Evolutionary conservation across 106 monocot genomes (phyloP).

Genomic region (Iris macrosiphon): DNA sequence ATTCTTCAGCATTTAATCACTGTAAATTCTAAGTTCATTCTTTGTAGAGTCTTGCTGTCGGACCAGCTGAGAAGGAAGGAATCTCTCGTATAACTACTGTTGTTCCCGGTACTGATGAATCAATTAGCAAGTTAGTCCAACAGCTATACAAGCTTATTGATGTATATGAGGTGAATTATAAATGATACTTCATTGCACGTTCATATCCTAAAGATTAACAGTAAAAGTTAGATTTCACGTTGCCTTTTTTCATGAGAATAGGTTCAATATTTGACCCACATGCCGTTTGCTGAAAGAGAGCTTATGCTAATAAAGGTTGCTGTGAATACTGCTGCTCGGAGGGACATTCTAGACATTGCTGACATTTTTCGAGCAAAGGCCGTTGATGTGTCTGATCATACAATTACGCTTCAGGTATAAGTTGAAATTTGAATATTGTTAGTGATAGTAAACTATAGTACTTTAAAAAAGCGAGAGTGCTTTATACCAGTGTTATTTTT

Average conservation of each 20-base stretch:
- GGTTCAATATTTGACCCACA: slow-evolving; percentile 78
- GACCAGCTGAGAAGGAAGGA: slow-evolving; percentile 69
- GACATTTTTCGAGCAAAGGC: slow-evolving; percentile 84
- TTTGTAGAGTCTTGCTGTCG: slow-evolving; percentile 90
- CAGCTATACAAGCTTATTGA: slow-evolving; percentile 93
- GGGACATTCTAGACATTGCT: slow-evolving; percentile 90
- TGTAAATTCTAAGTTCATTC: slow-evolving; percentile 15
- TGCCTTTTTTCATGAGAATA: slow-evolving; percentile 7
- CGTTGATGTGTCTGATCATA: slow-evolving; percentile 99
- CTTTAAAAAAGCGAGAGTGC: neutral
- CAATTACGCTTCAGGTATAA: slow-evolving; percentile 89
- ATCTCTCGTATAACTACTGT: slow-evolving; percentile 92
- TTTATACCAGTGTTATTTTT: neutral
- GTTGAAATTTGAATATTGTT: neutral
- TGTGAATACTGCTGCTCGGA: slow-evolving; percentile 74
- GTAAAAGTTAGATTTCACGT: neutral
- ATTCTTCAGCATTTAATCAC: neutral
- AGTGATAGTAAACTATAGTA: no score
- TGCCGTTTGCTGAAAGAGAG: slow-evolving; percentile 94
- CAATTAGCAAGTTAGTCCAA: slow-evolving; percentile 74
- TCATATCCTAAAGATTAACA: neutral
- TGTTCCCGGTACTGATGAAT: slow-evolving; percentile 86
- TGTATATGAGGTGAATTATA: slow-evolving; percentile 58
- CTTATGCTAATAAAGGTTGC: slow-evolving; percentile 96
- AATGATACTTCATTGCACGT: neutral